A percentile compares a stretch with the other conserved stretches of the same genome.
Conservation (phyloP, 1,139 yeast genomes). For the Williopsis jadinii region DNA sequence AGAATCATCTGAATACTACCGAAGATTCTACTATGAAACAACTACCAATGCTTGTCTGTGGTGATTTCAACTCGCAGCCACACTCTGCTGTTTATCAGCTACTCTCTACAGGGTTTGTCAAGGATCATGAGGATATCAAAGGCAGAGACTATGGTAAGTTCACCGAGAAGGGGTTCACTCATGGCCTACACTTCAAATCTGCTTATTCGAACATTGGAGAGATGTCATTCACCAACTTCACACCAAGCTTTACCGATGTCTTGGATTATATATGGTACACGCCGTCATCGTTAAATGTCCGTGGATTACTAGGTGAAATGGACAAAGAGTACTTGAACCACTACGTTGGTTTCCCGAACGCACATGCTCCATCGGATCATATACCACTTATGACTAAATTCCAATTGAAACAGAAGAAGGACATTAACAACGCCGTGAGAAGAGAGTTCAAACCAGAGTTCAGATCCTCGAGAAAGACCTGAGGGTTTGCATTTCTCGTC, state of each 20-base stretch:
- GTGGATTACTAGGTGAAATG: slow-evolving; percentile 78
- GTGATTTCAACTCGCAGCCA: slow-evolving; percentile 88
- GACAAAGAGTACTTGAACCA: slow-evolving; percentile 71
- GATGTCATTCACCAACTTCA: slow-evolving; percentile 87
- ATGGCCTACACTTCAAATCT: slow-evolving; percentile 73
- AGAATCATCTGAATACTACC: slow-evolving; percentile 37
- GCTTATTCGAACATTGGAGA: slow-evolving; percentile 84
- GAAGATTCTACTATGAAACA: slow-evolving; percentile 49
- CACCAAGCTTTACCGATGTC: slow-evolving; percentile 88
- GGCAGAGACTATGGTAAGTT: slow-evolving; percentile 89
- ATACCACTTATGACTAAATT: slow-evolving; percentile 76
- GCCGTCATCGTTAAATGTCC: slow-evolving; percentile 68
- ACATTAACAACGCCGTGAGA: slow-evolving; percentile 7
- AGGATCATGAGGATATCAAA: slow-evolving; percentile 70
- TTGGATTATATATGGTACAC: slow-evolving; percentile 97
- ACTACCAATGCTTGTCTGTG: slow-evolving; percentile 77
- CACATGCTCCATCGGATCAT: slow-evolving; percentile 92
- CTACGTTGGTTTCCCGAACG: slow-evolving; percentile 89
- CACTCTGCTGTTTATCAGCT: slow-evolving; percentile 91
- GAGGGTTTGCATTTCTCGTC: neutral
- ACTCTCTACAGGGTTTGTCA: slow-evolving; percentile 69
- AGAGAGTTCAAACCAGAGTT: slow-evolving; percentile 19
- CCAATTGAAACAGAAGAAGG: slow-evolving; percentile 51
- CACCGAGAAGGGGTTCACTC: slow-evolving; percentile 85
- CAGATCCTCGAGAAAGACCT: slow-evolving; percentile 22